phyloP scores from a whole-genome alignment of 2,329 filamentous ascomycete species.

The Parascedosporium putredinis region DNA sequence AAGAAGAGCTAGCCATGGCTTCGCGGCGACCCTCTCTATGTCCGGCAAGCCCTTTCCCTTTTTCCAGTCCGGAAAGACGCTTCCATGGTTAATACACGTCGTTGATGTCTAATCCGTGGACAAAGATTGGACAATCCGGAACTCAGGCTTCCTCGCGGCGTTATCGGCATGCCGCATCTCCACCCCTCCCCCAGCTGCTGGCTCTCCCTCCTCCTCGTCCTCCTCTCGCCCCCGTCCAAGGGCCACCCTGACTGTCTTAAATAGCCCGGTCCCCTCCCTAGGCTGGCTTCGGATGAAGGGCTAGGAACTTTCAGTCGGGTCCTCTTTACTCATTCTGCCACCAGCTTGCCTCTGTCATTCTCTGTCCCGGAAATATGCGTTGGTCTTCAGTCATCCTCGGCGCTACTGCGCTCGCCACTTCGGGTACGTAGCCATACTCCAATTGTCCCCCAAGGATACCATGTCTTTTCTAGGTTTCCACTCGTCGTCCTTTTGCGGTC shows the following conservation, averaged over 20 bases:
- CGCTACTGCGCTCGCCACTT: slow-evolving; percentile 9
- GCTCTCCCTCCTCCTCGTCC: too few species aligned
- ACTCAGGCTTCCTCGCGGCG: not conserved
- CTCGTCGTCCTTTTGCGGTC: not conserved
- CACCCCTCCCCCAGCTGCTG: too few species aligned
- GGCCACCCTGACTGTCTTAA: not conserved
- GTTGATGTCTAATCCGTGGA: slow-evolving; percentile 4
- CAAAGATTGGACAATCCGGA: slow-evolving; percentile 4
- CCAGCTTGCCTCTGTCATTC: not conserved
- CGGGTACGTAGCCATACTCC: slow-evolving; percentile 7
- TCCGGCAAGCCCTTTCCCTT: not conserved
- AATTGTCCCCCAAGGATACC: not conserved
- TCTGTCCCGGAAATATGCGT: slow-evolving; percentile 11
- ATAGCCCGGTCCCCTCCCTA: not conserved
- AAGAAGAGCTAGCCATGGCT: not conserved
- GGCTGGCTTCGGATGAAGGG: not conserved
- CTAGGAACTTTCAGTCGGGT: not conserved
- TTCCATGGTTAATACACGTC: not conserved
- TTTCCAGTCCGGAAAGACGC: slow-evolving; percentile 5
- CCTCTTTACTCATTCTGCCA: not conserved
- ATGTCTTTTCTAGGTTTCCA: not conserved
- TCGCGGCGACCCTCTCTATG: not conserved
- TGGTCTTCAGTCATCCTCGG: slow-evolving; percentile 1
- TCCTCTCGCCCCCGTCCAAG: not conserved
- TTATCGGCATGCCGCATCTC: not conserved